Evolutionary conservation across 306 rosid species (phyloP).

Genomic region (Cyclanthera cordifolia): DNA sequence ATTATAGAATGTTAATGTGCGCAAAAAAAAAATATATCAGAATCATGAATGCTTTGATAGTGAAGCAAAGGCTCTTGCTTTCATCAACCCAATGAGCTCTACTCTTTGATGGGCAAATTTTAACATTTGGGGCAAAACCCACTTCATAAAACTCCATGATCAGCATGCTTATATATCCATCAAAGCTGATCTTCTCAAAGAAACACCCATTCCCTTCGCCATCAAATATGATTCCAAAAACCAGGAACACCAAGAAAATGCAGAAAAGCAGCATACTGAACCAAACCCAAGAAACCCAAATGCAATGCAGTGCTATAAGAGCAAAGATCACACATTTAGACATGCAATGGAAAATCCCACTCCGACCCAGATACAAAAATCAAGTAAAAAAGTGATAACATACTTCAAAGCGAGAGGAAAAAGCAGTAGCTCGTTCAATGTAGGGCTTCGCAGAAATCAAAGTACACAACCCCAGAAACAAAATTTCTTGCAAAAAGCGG

Average conservation of each 20-base stretch:
- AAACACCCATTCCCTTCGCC: not conserved
- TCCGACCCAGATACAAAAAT: not conserved
- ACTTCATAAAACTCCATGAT: constrained; percentile 8
- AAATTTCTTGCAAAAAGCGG: not conserved
- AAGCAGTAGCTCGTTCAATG: not conserved
- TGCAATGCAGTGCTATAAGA: not conserved
- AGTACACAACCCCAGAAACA: not conserved
- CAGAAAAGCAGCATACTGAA: not conserved
- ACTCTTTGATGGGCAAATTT: not conserved
- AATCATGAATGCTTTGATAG: not conserved
- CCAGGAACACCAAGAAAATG: not conserved
- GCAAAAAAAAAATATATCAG: not conserved
- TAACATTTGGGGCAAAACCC: not conserved
- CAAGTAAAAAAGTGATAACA: not conserved
- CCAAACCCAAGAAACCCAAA: not conserved
- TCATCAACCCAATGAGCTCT: not conserved
- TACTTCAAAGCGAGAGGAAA: not conserved
- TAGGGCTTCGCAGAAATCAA: not conserved
- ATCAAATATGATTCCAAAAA: not conserved
- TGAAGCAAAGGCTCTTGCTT: not conserved
- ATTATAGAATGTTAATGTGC: not conserved
- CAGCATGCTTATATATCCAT: not conserved
- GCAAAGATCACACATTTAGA: constrained; percentile 4
- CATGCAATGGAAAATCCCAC: constrained; percentile 3
- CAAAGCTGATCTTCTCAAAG: not conserved